phyloP scores from a whole-genome alignment of 2,329 filamentous ascomycete genomes.

The Pyrenophora graminea region DNA sequence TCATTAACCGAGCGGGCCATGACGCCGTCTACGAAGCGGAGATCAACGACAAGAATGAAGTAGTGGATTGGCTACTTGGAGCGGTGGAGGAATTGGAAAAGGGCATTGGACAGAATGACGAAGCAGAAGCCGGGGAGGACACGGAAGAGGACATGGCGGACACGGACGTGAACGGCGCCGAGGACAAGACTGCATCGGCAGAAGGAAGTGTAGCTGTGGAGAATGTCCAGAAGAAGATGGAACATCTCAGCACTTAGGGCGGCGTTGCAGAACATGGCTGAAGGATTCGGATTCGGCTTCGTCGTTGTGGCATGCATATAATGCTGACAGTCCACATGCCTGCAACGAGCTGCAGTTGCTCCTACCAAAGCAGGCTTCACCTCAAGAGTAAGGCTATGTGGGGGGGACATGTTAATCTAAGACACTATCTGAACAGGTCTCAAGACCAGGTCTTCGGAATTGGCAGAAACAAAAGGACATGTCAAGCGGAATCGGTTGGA shows the following conservation, averaged over 20 bases:
- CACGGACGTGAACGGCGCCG: slow-evolving; percentile 19
- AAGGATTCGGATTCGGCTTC: slow-evolving; percentile 15
- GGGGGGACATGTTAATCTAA: slow-evolving; percentile 19
- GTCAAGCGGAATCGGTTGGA: background rate
- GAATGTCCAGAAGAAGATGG: slow-evolving; percentile 39
- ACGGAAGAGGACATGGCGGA: slow-evolving; percentile 25
- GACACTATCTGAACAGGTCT: background rate
- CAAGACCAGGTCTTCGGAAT: background rate
- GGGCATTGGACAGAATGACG: slow-evolving; percentile 43
- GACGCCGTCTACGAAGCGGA: slow-evolving; percentile 59
- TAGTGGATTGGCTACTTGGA: slow-evolving; percentile 54
- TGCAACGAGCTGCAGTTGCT: slow-evolving; percentile 17
- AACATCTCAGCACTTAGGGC: slow-evolving; percentile 33
- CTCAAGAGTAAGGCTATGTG: slow-evolving; percentile 23
- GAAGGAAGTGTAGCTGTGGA: slow-evolving; percentile 29
- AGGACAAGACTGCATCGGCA: slow-evolving; percentile 2
- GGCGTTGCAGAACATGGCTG: slow-evolving; percentile 29
- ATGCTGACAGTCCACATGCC: slow-evolving; percentile 26
- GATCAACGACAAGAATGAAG: slow-evolving; percentile 54
- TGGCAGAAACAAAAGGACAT: background rate
- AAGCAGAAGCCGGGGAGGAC: slow-evolving; percentile 37
- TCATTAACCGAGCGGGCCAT: slow-evolving; percentile 83
- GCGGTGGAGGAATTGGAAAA: slow-evolving; percentile 51
- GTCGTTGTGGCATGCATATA: slow-evolving; percentile 27
- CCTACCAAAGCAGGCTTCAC: slow-evolving; percentile 14